Evolutionary conservation across 2,329 filamentous ascomycete genomes (phyloP), one percentile per base, ranked within the genome.

Genomic region (Xylaria sp.): DNA sequence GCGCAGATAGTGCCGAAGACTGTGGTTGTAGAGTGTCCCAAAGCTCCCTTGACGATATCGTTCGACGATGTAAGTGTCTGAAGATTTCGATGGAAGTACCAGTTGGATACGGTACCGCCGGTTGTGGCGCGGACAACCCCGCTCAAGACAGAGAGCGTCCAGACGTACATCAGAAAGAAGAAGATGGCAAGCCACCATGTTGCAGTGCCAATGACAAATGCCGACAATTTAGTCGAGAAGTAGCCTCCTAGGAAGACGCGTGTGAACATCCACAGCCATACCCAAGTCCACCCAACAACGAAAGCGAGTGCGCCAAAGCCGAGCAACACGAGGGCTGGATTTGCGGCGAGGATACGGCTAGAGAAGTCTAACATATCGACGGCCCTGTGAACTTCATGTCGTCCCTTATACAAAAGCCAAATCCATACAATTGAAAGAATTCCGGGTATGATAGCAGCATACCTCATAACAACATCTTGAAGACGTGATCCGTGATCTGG

Each of bases 211-310:
- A 98, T 93, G 75, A 97, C 87, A 80, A 97, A 97, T 49, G 80
- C 79, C 0, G 85, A 83, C 36, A 90, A 83, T 23, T 79, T 83
- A 68, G 87, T 88, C 17, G 90, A 89, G 72, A 95, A 89, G 79
- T 94, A 92, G 0, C 96, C 96, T n/a, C 93, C 93, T 67, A 98
- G 89, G 80, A 99, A 99, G 67, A 98, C 90, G 53, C 94, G 88
- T 7, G 94, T 95, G 80, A 99, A 98, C 94, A 99, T 97, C 74
- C 90, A 90, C 73, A 98, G 89, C 96, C 96, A 99, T 6, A 92
- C 80, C 96, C 96, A 99, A 0, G 94, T 97, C 92, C 94, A 98
- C 15, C 89, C 83, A 10, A 97, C 92, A 51, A 97, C 91, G 31
- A 90, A 83, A 6, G 84, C 87, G 15, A 98, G 86, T 26, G 91